Percentiles rank a stretch among this genome's conserved stretches.
phyloP scores from a whole-genome alignment of 805 yeast species.

The Wickerhamomyces tratensis region DNA sequence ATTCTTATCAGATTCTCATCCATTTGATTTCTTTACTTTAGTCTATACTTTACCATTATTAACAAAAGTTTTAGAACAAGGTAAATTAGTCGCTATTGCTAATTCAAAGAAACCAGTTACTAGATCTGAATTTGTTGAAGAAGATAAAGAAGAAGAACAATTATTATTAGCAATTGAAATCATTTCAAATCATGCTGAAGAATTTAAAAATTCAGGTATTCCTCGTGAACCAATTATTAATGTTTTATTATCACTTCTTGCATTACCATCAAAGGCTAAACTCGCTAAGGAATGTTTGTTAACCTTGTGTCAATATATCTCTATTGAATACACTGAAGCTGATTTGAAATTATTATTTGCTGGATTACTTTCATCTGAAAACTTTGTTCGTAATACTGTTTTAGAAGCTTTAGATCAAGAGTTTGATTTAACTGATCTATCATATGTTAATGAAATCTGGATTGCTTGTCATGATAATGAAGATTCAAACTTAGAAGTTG shows the following conservation, averaged over 20 bases:
- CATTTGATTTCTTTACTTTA: constrained; percentile 59
- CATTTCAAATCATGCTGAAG: constrained; percentile 56
- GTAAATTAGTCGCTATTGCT: constrained; percentile 45
- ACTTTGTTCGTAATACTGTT: constrained; percentile 68
- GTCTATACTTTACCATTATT: constrained; percentile 71
- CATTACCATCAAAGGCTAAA: constrained; percentile 70
- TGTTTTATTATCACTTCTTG: constrained; percentile 57
- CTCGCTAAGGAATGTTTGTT: constrained; percentile 76
- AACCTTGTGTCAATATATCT: constrained; percentile 66
- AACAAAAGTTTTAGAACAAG: constrained; percentile 55
- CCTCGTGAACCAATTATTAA: constrained; percentile 61
- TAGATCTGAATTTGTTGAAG: constrained; percentile 67
- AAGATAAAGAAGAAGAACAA: constrained; percentile 85
- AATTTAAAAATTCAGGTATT: constrained; percentile 53
- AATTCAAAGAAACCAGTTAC: constrained; percentile 41
- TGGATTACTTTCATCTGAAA: constrained; percentile 48
- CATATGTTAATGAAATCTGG: constrained; percentile 62
- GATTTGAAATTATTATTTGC: constrained; percentile 55
- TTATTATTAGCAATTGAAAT: constrained; percentile 69
- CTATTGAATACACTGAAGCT: constrained; percentile 42
- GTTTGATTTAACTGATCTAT: constrained; percentile 38
- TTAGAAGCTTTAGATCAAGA: constrained; percentile 84
- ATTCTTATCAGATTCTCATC: constrained; percentile 61
- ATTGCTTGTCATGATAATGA: constrained; percentile 71
- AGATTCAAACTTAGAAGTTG: constrained; percentile 48